Percentiles rank a stretch among this genome's conserved stretches.
phyloP scores from a whole-genome alignment of 2,329 filamentous ascomycete species.

The Rhexocercosporidium sp. region DNA sequence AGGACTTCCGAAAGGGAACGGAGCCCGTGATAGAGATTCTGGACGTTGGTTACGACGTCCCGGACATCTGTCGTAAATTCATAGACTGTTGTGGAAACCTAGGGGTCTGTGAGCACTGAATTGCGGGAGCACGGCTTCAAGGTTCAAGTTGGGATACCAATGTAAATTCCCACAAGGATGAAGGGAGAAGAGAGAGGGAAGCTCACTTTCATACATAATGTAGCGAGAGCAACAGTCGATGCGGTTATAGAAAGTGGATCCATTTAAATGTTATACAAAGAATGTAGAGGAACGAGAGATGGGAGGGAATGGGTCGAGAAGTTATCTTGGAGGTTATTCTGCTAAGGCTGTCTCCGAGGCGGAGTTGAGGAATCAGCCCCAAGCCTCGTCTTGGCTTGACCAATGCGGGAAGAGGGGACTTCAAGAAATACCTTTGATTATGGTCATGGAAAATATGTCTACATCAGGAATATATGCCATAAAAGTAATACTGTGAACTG shows the following conservation, averaged over 20 bases:
- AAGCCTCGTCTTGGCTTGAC: conserved; percentile 6
- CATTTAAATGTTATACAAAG: neutral
- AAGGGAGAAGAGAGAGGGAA: neutral
- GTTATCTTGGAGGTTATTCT: neutral
- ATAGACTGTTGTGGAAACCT: neutral
- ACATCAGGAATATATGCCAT: neutral
- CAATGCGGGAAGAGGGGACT: neutral
- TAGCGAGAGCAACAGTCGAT: neutral
- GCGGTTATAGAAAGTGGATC: neutral
- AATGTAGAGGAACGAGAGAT: neutral
- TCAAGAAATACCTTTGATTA: neutral
- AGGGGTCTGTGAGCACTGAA: neutral
- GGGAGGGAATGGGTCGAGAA: neutral
- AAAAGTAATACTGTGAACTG: no score
- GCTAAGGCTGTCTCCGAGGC: neutral
- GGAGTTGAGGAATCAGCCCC: neutral
- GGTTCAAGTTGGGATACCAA: neutral
- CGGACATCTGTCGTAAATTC: neutral
- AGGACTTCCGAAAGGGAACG: neutral
- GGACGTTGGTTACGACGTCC: neutral
- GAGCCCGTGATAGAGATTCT: neutral
- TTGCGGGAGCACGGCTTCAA: neutral
- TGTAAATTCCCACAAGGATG: no score
- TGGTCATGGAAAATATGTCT: neutral
- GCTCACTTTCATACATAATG: neutral